phyloP scores from a whole-genome alignment of 371 early-diverging fungal species.

The Syncephalastrum contaminatum region DNA sequence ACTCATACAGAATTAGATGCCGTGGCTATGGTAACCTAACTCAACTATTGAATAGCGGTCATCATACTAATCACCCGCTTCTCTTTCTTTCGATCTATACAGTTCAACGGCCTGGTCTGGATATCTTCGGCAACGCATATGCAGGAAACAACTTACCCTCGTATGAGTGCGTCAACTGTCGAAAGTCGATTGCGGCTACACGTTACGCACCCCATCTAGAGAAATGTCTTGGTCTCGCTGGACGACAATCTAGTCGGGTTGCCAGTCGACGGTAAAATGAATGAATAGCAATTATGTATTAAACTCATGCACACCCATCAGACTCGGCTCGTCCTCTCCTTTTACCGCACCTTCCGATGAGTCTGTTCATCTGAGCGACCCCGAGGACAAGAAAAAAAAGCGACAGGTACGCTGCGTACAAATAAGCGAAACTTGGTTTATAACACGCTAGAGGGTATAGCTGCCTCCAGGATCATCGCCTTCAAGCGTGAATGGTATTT shows the following conservation, averaged over 20 bases:
- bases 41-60: no score
- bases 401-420: conserved; percentile 2
- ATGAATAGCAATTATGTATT: not conserved
- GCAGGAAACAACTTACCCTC: conserved; percentile 56
- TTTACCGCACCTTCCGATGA: conserved; percentile 5
- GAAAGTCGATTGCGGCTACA: conserved; percentile 70
- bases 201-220: conserved; percentile 88
- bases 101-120: no score
- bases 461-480: conserved; percentile 5
- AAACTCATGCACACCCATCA: not conserved
- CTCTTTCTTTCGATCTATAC: no score
- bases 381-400: conserved; percentile 12
- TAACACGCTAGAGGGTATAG: not conserved
- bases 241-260: conserved; percentile 66
- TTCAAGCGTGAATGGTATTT: conserved; percentile 8
- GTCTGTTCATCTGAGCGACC: conserved; percentile 3
- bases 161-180: conserved; percentile 80
- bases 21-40: no score
- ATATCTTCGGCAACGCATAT: conserved; percentile 58
- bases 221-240: conserved; percentile 85
- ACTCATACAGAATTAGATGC: no score
- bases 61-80: no score
- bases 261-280: conserved; percentile 54
- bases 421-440: not conserved
- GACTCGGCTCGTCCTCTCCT: conserved; percentile 11